phyloP scores from a whole-genome alignment of 441 rosid genomes.

The Populus hybrid region DNA sequence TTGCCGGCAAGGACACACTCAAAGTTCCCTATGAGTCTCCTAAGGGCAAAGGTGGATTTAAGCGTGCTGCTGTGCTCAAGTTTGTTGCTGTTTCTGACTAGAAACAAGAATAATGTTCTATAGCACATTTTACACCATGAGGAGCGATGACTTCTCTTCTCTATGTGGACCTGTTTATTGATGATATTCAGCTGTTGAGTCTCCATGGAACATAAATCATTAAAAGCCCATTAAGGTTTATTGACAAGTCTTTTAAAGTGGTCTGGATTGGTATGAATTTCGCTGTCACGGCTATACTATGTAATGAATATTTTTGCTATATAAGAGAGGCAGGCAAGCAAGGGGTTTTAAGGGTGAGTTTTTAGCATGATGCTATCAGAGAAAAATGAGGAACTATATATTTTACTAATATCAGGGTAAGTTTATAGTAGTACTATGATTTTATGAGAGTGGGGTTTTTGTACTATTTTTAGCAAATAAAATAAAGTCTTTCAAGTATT shows the following conservation, averaged over 20 bases:
- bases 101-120: conserved; percentile 63
- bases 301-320: background rate
- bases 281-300: background rate
- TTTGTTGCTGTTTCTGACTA: conserved; percentile 45
- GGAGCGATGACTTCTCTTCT: conserved; percentile 61
- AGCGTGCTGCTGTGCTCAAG: conserved; percentile 42
- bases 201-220: conserved; percentile 33
- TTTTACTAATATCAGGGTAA: no score
- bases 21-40: conserved; percentile 52
- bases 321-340: background rate
- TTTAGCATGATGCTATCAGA: no score
- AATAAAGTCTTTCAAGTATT: no score
- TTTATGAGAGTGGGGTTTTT: no score
- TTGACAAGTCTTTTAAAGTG: no score
- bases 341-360: no score
- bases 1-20: conserved; percentile 45
- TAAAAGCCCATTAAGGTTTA: background rate
- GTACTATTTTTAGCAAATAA: no score
- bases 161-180: conserved; percentile 83
- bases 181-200: conserved; percentile 54
- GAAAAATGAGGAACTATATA: no score
- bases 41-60: conserved; percentile 70
- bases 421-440: no score
- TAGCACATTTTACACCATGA: conserved; percentile 72
- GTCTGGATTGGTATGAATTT: background rate